phyloP scores from a whole-genome alignment of 306 rosid species.

The Glycine latifolia region DNA sequence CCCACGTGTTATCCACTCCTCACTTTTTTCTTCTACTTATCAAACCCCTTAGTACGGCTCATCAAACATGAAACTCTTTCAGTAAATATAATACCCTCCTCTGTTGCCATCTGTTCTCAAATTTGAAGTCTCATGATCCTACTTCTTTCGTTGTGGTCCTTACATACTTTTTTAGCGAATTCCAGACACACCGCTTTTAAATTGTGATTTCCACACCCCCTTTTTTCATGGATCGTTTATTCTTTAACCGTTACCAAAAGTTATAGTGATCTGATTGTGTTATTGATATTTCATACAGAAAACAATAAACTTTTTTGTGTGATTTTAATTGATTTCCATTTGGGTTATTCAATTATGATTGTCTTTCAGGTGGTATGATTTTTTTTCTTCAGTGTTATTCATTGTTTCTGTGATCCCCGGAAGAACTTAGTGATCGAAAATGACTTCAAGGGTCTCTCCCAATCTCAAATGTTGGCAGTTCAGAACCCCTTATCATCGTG shows the following conservation, averaged over 20 bases:
- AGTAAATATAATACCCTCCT: not conserved
- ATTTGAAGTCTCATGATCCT: too few species aligned
- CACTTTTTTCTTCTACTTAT: constrained; percentile 6
- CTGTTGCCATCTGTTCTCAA: not conserved
- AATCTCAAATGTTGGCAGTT: constrained; percentile 51
- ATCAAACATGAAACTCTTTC: constrained; percentile 4
- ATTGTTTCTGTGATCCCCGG: constrained; percentile 20
- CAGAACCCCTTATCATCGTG: constrained; percentile 41
- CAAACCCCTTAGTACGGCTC: not conserved
- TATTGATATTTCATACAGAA: not conserved
- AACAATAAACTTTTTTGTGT: constrained; percentile 5
- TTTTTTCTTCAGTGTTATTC: constrained; percentile 26
- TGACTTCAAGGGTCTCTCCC: constrained; percentile 57
- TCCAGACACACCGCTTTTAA: not conserved
- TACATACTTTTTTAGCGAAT: not conserved
- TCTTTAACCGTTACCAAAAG: not conserved
- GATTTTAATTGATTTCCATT: constrained; percentile 18
- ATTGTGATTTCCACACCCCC: constrained; percentile 1
- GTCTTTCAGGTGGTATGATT: not conserved
- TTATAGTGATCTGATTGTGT: constrained; percentile 32
- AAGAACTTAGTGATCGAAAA: constrained; percentile 42
- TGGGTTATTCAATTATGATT: not conserved
- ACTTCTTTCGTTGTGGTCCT: not conserved
- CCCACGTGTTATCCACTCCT: constrained; percentile 54
- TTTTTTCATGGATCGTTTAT: not conserved